phyloP scores from a whole-genome alignment of 768 basidiomycete species.

The Lactarius sanguifluus region DNA sequence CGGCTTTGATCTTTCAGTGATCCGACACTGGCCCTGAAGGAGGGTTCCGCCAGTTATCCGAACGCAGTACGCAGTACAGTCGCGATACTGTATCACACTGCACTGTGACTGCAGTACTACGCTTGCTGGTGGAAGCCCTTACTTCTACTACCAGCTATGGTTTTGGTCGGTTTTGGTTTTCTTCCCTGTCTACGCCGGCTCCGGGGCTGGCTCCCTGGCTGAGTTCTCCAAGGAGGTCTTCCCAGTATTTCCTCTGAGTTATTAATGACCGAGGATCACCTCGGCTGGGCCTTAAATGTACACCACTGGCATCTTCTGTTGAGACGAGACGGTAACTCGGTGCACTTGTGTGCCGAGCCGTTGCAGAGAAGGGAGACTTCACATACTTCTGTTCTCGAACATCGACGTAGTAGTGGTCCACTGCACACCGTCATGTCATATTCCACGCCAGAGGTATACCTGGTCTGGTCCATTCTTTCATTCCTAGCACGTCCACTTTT shows the following conservation, averaged over 20 bases:
- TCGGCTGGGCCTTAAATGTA: neutral
- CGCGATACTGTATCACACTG: too few species aligned
- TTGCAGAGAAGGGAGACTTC: neutral
- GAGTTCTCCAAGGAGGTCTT: neutral
- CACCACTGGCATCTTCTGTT: neutral
- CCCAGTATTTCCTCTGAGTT: neutral
- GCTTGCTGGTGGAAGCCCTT: neutral
- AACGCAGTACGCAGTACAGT: neutral
- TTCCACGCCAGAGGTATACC: conserved; percentile 55
- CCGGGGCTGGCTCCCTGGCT: neutral
- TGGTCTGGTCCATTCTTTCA: conserved; percentile 62
- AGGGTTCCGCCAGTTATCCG: neutral
- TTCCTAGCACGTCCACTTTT: conserved; percentile 43
- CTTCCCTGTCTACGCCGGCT: neutral
- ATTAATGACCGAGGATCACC: neutral
- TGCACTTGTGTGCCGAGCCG: neutral
- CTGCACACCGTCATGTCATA: conserved; percentile 51
- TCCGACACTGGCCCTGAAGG: too few species aligned
- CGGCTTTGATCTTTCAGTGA: neutral
- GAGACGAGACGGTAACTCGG: neutral
- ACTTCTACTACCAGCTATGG: too few species aligned
- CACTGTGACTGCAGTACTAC: too few species aligned
- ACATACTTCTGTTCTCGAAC: neutral
- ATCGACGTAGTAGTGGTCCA: neutral
- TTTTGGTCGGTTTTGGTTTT: neutral